phyloP scores from a whole-genome alignment of 148 eudicot species.

The Drosera capensis region DNA sequence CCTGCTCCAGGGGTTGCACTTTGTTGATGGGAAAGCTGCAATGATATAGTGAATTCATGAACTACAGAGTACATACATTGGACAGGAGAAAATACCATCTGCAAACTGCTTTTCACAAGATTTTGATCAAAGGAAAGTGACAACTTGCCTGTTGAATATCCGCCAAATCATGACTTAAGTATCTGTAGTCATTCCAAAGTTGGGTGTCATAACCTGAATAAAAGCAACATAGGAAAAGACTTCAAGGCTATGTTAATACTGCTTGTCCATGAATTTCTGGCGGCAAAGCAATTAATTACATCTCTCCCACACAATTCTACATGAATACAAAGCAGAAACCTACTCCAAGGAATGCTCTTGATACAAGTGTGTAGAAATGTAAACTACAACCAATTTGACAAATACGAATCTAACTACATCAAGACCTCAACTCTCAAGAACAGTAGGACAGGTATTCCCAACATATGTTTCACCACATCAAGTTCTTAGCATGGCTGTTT shows the following conservation, averaged over 20 bases:
- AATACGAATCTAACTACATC: too few relatives aligned
- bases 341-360: too few relatives aligned
- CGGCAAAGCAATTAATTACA: too few relatives aligned
- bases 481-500: too few relatives aligned
- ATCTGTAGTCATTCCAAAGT: slow-evolving; percentile 35
- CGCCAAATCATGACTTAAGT: slow-evolving; percentile 20
- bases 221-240: background rate
- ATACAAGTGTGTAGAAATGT: too few relatives aligned
- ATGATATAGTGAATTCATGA: too few relatives aligned
- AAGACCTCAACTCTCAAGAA: too few relatives aligned
- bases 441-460: too few relatives aligned
- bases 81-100: background rate
- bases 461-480: too few relatives aligned
- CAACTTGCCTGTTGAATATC: slow-evolving; percentile 19
- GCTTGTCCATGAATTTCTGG: background rate
- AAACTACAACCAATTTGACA: too few relatives aligned
- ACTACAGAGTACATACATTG: background rate
- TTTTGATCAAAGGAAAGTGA: background rate
- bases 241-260: background rate
- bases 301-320: too few relatives aligned
- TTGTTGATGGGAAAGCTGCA: slow-evolving; percentile 23
- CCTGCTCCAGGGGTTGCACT: slow-evolving; percentile 14
- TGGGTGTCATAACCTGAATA: slow-evolving; percentile 25
- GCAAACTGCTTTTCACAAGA: background rate
- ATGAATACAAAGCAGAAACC: too few relatives aligned